Evolutionary conservation across 768 basidiomycete genomes (phyloP).

Genomic region (Lactifluus echinatus): DNA sequence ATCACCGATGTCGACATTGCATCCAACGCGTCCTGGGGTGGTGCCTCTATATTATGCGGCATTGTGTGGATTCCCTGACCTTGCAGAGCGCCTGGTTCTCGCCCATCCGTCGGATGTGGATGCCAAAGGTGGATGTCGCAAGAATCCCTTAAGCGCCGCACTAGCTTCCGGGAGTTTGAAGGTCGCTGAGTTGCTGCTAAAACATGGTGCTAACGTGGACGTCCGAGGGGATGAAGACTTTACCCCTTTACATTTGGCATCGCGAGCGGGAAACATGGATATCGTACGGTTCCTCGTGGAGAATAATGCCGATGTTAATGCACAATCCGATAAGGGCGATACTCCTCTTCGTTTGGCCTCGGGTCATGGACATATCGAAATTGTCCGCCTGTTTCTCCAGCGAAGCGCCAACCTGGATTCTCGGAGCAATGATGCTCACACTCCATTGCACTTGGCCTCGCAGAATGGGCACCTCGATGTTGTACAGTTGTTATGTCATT

Average conservation of each 20-base stretch:
- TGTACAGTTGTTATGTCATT: not conserved
- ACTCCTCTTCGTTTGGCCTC: not conserved
- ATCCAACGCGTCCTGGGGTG: not conserved
- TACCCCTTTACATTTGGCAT: not conserved
- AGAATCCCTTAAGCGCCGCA: not conserved
- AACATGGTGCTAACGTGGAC: not conserved
- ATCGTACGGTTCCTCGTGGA: not conserved
- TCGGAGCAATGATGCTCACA: not conserved
- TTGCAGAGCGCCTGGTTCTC: not conserved
- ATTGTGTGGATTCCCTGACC: not conserved
- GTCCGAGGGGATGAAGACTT: not conserved
- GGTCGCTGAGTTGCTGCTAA: not conserved
- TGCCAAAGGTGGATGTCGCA: not conserved
- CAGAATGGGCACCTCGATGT: not conserved
- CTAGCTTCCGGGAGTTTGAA: not conserved
- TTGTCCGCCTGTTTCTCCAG: not conserved
- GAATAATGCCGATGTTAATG: not conserved
- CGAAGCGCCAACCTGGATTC: not conserved
- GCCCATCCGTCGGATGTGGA: not conserved
- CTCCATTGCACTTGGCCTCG: not conserved
- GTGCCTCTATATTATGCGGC: not conserved
- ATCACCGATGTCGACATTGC: not conserved
- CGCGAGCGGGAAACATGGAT: not conserved
- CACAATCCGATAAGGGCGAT: accelerated
- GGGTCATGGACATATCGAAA: not conserved